Evolutionary conservation across 306 rosid genomes (phyloP).

Genomic region (Lupinus albus): DNA sequence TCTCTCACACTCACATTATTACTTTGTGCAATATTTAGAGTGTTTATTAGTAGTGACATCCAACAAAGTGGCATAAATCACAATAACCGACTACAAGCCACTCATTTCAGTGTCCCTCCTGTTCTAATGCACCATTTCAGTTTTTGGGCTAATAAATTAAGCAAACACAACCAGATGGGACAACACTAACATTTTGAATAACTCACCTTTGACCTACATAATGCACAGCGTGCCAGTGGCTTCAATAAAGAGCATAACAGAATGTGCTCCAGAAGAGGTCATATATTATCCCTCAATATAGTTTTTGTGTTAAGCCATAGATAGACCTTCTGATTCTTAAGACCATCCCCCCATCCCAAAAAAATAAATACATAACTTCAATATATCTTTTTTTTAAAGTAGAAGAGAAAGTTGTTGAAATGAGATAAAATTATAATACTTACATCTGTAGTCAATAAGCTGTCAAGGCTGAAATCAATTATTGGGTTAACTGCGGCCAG

Average conservation of each 20-base stretch:
- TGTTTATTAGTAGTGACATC: slow-evolving; percentile 32
- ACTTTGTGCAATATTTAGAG: slow-evolving; percentile 17
- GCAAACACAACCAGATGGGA: slow-evolving; percentile 21
- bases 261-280: slow-evolving; percentile 13
- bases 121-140: slow-evolving; percentile 22
- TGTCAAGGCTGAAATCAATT: slow-evolving; percentile 79
- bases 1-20: background rate
- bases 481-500: slow-evolving; percentile 87
- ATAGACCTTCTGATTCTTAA: slow-evolving; percentile 6
- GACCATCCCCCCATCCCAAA: slow-evolving; percentile 20
- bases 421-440: slow-evolving; percentile 41
- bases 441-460: slow-evolving; percentile 74
- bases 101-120: slow-evolving; percentile 21
- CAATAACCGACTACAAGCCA: slow-evolving; percentile 20
- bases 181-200: slow-evolving; percentile 18
- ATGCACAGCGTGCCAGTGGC: background rate
- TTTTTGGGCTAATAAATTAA: slow-evolving; percentile 28
- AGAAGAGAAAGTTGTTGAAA: background rate
- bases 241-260: slow-evolving; percentile 15
- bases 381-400: background rate
- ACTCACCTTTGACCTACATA: slow-evolving; percentile 14
- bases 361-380: background rate
- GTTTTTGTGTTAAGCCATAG: slow-evolving; percentile 1
- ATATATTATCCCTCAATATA: slow-evolving; percentile 7
- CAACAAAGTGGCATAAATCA: slow-evolving; percentile 27